Evolutionary conservation across 2,329 filamentous ascomycete genomes (phyloP).

Genomic region (Aspergillus sp.): DNA sequence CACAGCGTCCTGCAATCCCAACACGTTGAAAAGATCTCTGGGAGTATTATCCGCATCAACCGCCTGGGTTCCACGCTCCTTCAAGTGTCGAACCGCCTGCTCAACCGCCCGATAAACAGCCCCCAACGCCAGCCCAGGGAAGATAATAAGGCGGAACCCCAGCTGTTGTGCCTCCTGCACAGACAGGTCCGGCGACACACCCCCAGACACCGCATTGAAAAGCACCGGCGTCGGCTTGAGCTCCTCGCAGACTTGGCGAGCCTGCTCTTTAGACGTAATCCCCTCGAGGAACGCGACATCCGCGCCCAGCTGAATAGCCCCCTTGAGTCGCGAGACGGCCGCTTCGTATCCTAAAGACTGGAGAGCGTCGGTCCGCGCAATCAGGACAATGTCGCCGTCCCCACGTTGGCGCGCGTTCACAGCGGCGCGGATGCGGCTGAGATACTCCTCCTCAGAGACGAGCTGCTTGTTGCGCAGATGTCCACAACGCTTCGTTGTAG

Average conservation of each 20-base stretch:
- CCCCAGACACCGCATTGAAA: background rate
- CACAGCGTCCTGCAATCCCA: background rate
- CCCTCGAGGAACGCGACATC: background rate
- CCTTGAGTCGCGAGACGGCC: background rate
- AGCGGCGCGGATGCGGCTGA: background rate
- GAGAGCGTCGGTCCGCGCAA: background rate
- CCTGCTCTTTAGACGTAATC: background rate
- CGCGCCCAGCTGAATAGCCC: background rate
- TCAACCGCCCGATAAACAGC: background rate
- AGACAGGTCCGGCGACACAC: background rate
- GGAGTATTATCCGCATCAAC: background rate
- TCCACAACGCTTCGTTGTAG: background rate
- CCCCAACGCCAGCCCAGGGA: background rate
- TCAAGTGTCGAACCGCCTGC: background rate
- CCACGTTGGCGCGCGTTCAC: background rate
- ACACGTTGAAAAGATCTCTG: background rate
- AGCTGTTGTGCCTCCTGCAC: background rate
- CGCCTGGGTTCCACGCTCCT: background rate
- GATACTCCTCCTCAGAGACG: background rate
- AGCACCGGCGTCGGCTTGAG: background rate
- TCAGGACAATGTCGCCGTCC: background rate
- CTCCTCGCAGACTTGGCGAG: background rate
- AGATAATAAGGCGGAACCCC: background rate
- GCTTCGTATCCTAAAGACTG: background rate
- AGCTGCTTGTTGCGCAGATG: background rate